phyloP scores from a whole-genome alignment of 495 filamentous ascomycete genomes.

The Penicillium roqueforti region DNA sequence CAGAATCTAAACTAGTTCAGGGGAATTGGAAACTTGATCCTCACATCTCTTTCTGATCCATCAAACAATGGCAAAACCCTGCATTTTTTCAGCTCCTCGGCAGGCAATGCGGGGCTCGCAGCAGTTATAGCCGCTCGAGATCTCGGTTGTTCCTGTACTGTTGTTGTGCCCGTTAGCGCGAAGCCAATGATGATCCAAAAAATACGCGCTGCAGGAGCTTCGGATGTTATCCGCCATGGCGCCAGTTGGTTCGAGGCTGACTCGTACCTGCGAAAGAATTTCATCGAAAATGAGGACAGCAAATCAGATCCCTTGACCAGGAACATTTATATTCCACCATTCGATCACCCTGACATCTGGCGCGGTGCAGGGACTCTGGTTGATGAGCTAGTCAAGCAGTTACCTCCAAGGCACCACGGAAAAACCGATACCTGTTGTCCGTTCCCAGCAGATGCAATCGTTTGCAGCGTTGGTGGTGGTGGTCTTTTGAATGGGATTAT shows the following conservation, averaged over 20 bases:
- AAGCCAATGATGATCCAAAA: conserved; percentile 65
- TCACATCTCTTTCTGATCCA: conserved; percentile 40
- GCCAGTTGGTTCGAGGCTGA: conserved; percentile 75
- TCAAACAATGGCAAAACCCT: conserved; percentile 32
- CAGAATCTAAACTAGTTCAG: conserved; percentile 25
- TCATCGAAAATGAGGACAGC: conserved; percentile 42
- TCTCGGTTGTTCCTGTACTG: conserved; percentile 61
- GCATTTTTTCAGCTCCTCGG: conserved; percentile 82
- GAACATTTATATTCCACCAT: conserved; percentile 60
- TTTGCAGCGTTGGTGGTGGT: conserved; percentile 84
- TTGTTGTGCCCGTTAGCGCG: conserved; percentile 70
- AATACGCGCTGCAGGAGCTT: conserved; percentile 60
- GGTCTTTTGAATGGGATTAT: conserved; percentile 77
- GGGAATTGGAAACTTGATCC: conserved; percentile 75
- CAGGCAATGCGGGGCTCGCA: conserved; percentile 91
- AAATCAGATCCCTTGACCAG: conserved; percentile 41
- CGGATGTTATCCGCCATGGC: conserved; percentile 67
- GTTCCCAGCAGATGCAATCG: conserved; percentile 56
- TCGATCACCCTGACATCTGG: conserved; percentile 81
- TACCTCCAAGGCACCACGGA: conserved; percentile 28
- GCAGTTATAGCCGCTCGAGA: conserved; percentile 68
- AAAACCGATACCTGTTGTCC: conserved; percentile 8
- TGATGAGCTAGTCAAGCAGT: conserved; percentile 62
- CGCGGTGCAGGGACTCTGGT: conserved; percentile 63
- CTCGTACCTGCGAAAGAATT: conserved; percentile 53